Evolutionary conservation across 306 rosid species (phyloP).

Genomic region (Quercus mongolica): DNA sequence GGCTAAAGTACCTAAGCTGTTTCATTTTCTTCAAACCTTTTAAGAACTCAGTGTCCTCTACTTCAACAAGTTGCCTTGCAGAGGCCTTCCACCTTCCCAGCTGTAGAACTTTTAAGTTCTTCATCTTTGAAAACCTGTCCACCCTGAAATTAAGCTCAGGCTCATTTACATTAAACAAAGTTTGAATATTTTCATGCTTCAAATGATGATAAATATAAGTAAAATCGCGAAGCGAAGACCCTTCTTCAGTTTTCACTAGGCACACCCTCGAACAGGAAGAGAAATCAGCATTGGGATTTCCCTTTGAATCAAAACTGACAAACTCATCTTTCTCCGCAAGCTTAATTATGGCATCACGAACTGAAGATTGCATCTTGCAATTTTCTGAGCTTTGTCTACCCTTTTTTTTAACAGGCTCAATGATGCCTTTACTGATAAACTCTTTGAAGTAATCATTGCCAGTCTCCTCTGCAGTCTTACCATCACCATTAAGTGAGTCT

Average conservation of each 20-base stretch:
- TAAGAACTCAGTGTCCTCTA: constrained; percentile 13
- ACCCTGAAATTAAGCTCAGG: background rate
- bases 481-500: background rate
- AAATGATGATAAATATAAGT: background rate
- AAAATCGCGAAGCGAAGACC: background rate
- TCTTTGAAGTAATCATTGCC: background rate
- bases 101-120: background rate
- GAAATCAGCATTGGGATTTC: background rate
- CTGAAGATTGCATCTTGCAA: background rate
- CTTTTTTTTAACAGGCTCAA: constrained; percentile 1
- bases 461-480: background rate
- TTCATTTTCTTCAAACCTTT: constrained; percentile 25
- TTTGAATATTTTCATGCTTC: background rate
- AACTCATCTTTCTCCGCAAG: background rate
- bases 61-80: background rate
- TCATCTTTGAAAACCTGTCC: constrained; percentile 25
- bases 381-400: constrained; percentile 11
- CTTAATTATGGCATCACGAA: background rate
- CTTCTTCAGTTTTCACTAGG: constrained; percentile 1
- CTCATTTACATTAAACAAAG: constrained; percentile 27
- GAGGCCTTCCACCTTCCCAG: constrained; percentile 20
- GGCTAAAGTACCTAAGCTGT: constrained; percentile 10
- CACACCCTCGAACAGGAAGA: background rate
- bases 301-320: background rate
- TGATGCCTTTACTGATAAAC: background rate